Base-by-base conservation (phyloP, 768 basidiomycete genomes). In the Royoungia palumana region DNA sequence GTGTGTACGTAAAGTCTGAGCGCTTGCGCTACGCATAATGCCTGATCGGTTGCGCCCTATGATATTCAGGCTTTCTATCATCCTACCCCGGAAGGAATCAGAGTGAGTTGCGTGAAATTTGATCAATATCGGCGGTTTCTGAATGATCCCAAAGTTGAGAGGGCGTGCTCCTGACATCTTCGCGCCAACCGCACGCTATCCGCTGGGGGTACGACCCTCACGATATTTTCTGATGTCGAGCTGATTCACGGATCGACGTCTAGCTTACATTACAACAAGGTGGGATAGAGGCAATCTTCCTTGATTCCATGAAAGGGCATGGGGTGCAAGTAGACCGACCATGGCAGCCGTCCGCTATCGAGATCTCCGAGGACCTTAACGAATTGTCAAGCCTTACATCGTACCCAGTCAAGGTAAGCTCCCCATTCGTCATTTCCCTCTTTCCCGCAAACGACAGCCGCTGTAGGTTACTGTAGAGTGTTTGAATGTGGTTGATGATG, bases 61-160 rank as follows among this genome's bases (percentile, higher is more conserved):
- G 35, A 5, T 30, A 19, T 30, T 4, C 41, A 89, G 87, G 81
- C 85, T 7, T 88, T 89, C 63, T 89, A 89, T 58, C 85, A 87
- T 55, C 87, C 87, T 3, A 70, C 73, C 20, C 65, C 71, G 1
- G 57, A 74, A 25, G 83, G 76, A 5, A 85, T 89, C 35, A 75
- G 83, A 72, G 87, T 82, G n/a, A n/a, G n/a, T n/a, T n/a, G n/a
- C n/a, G 41, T 35, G 12, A 14, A 6, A 28, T 7, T 16, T 35
- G 3, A 37, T 28, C 10, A 16, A 17, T 12, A 17, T 14, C 43
- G 10, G 12, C 22, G 12, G 25, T 30, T 39, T 40, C 37, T 17
- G 49, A 22, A n/a, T 17, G 39, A 5, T 46, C 20, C 30, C 24
- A 0, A 56, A 88, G 85, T 72, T 82, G 14, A 81, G 80, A 8